Evolutionary conservation across 306 rosid genomes (phyloP).

Genomic region (Vigna nakashimae): DNA sequence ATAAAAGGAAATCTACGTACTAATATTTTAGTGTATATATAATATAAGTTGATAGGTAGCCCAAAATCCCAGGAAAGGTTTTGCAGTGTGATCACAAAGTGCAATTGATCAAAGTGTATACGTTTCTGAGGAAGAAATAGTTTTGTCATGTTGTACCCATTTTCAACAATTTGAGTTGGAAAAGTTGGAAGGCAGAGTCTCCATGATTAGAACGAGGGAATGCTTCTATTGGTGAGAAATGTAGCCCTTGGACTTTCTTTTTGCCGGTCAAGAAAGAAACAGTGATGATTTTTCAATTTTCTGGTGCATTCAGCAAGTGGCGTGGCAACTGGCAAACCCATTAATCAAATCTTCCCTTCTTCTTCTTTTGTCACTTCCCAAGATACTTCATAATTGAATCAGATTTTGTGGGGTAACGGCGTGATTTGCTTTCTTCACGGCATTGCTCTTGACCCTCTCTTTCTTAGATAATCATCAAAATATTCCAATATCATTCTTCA

Average conservation of each 20-base stretch:
- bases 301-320: neutral
- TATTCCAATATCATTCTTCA: neutral
- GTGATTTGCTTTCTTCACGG: slow-evolving; percentile 44
- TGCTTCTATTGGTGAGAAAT: slow-evolving; percentile 36
- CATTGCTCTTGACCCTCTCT: slow-evolving; percentile 23
- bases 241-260: neutral
- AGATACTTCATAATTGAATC: slow-evolving; percentile 32
- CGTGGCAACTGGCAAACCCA: slow-evolving; percentile 15
- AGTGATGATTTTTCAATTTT: neutral
- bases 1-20: too few relatives aligned
- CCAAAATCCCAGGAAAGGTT: neutral
- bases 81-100: slow-evolving; percentile 2
- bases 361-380: slow-evolving; percentile 39
- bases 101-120: neutral
- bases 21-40: neutral
- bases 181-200: slow-evolving; percentile 12
- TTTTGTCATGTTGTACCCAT: slow-evolving; percentile 5
- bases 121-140: neutral
- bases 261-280: neutral
- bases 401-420: slow-evolving; percentile 51
- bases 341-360: slow-evolving; percentile 3
- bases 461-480: neutral
- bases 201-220: slow-evolving; percentile 25
- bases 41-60: neutral
- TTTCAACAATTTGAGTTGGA: slow-evolving; percentile 41